Evolutionary conservation across 139 green algal genomes (phyloP), one percentile per base, ranked within the genome.

Genomic region (Auxenochlorella pyrenoidosa): DNA sequence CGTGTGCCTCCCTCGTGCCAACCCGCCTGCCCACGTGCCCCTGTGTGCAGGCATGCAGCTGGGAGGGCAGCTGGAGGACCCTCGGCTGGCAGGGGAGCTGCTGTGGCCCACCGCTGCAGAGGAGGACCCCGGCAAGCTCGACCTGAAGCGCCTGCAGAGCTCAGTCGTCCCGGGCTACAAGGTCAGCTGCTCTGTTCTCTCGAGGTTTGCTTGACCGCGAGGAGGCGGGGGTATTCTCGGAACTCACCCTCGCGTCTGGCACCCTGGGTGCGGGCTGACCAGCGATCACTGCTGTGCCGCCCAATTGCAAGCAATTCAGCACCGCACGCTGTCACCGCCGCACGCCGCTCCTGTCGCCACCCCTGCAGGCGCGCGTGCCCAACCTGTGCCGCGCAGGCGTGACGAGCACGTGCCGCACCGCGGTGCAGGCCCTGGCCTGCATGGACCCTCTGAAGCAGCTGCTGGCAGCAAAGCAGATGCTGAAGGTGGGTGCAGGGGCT

Each of bases 351-450:
- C 47, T 54, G 47, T 54, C 47, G 47, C 47, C 10, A 10, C 10
- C 47, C 8, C 30, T 41, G 34, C 85, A 85, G 85, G 76, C 66
- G 3, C 63, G 75, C 5, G 75, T 85, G 43, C 85, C 85, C 41
- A 85, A 59, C 63, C 24, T 85, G 60, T 85, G 72, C 76, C 80
- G 70, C 24, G 44, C 44, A 2, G 86, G 86, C 26, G 78, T 90
- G 63, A 86, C 86, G 15, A n/a, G 28, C 82, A 72, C 77, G 19
- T 83, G 66, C 43, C 79, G 86, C 41, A 66, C 79, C 15, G 82
- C 79, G 0, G 36, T 90, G 73, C 47, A 72, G 34, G 66, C 82
- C 3, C 82, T 87, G 79, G 86, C 77, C 28, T 59, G 40, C 43
- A 75, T 70, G 43, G 79, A 87, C 18, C 86, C 86, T 0, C 60